These are phyloP conservation scores for Huntiella omanensis DNA, from an alignment of 2,329 filamentous ascomycete species.

Conservation along the genomic window DNA sequence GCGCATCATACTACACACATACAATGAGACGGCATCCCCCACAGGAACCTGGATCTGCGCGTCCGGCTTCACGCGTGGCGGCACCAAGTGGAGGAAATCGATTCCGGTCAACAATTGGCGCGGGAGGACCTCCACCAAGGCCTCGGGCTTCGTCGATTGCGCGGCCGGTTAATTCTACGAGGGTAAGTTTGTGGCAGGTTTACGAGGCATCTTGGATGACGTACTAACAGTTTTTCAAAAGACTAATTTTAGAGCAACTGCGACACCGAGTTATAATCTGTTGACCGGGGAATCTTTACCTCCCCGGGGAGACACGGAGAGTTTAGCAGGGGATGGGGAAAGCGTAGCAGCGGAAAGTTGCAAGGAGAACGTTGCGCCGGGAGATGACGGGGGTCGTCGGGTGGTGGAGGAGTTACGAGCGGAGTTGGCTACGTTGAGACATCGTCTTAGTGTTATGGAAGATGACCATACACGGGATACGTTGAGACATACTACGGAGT, in stretches of 20 bases:
- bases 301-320: slow-evolving; percentile 18
- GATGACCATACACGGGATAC: slow-evolving; percentile 70
- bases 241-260: slow-evolving; percentile 7
- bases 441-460: slow-evolving; percentile 70
- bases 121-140: slow-evolving; percentile 6
- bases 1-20: background rate
- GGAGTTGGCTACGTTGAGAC: slow-evolving; percentile 71
- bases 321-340: slow-evolving; percentile 25
- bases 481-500: slow-evolving; percentile 64
- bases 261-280: slow-evolving; percentile 35
- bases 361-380: slow-evolving; percentile 40
- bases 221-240: background rate
- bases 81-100: slow-evolving; percentile 5
- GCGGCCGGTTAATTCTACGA: background rate
- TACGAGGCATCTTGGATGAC: background rate
- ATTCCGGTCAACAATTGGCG: slow-evolving; percentile 8
- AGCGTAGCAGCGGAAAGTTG: slow-evolving; percentile 36
- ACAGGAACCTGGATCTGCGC: slow-evolving; percentile 8
- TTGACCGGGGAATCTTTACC: slow-evolving; percentile 27
- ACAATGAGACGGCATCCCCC: slow-evolving; percentile 7
- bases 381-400: slow-evolving; percentile 37
- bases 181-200: background rate
- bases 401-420: slow-evolving; percentile 66
- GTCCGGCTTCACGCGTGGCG: slow-evolving; percentile 9
- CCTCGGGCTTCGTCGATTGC: slow-evolving; percentile 5